Base-by-base conservation (phyloP, 768 basidiomycete genomes). In the Paxillus ammoniavirescens region DNA sequence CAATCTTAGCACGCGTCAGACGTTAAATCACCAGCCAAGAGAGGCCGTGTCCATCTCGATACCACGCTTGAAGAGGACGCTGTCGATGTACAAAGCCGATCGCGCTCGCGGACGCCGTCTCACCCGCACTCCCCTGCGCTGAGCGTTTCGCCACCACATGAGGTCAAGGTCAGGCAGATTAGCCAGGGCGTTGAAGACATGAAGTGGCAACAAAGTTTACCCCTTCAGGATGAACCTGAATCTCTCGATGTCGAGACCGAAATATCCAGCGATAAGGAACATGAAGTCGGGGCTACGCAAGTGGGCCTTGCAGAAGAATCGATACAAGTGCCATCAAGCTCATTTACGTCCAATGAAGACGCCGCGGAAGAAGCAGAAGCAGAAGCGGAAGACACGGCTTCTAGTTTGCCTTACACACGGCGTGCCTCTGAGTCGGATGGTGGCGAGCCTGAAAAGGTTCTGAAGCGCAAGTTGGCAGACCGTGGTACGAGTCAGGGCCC, bases 151-250 rank as follows among this genome's bases (percentile, higher is more conserved):
- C 88, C 90, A 4, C 86, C 84, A 3, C 81, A 83, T 59, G 87
- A 90, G 69, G 81, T 87, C 72, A 90, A 87, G 74, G 82, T 87
- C 53, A 80, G 86, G 48, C 88, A 89, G 72, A 88, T 89, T 61
- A 89, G 86, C 57, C 84, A 84, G 63, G 85, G 86, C 26, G 87
- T 90, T 31, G 87, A 89, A 67, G 89, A 90, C 64, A 80, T 89
- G 57, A 83, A 75, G 64, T 88, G 87, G 88, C 76, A 78, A 65
- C 83, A 80, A 53, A 69, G 35, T 30, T 14, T 56, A n/a, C 55
- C 57, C 13, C 40, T 49, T 1, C 60, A 60, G 23, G 57, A 60
- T 21, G 55, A 63, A 28, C 21, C 48, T 2, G 56, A 48, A 28
- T 46, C 46, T 13, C 36, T 54, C 15, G 53, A 49, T 17, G 56